Conservation (phyloP, 202 grass and related monocot species). For the Setaria italica region DNA sequence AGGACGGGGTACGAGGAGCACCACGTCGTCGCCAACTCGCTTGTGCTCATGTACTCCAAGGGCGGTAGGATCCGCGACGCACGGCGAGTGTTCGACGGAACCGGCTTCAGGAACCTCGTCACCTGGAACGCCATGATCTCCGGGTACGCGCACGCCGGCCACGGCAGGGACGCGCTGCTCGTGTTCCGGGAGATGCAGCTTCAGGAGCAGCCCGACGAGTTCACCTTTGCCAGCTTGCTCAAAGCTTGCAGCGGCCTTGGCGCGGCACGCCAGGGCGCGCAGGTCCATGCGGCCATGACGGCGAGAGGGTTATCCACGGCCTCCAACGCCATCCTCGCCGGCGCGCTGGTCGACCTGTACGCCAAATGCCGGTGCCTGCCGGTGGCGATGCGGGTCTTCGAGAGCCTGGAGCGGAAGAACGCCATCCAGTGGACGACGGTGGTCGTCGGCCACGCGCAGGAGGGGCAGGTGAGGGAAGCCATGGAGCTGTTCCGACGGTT, state of each 20-base stretch:
- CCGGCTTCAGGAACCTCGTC: constrained; percentile 28
- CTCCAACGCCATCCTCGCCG: constrained; percentile 47
- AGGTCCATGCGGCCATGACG: constrained; percentile 48
- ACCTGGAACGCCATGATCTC: constrained; percentile 66
- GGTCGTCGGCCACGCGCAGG: constrained; percentile 53
- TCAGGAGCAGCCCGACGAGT: constrained; percentile 35
- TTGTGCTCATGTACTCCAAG: constrained; percentile 56
- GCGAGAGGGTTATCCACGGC: constrained; percentile 28
- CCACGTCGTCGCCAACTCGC: constrained; percentile 53
- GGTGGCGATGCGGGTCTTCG: constrained; percentile 48
- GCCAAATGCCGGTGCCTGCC: constrained; percentile 46
- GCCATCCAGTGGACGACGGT: constrained; percentile 54
- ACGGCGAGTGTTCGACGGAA: constrained; percentile 48
- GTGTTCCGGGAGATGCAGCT: constrained; percentile 54
- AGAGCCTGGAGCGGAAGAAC: constrained; percentile 51
- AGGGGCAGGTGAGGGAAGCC: constrained; percentile 50
- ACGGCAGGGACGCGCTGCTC: constrained; percentile 39
- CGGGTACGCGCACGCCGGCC: constrained; percentile 51
- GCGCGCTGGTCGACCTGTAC: constrained; percentile 51
- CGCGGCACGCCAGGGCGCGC: constrained; percentile 40
- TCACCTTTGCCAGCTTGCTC: constrained; percentile 65
- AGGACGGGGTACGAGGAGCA: constrained; percentile 52
- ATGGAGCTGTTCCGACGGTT: constrained; percentile 44
- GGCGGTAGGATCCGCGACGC: constrained; percentile 45
- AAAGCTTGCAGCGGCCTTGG: constrained; percentile 54